Evolutionary conservation across 192 early-diverging fungal species (phyloP).

Genomic region (Umbelopsis isabellina): DNA sequence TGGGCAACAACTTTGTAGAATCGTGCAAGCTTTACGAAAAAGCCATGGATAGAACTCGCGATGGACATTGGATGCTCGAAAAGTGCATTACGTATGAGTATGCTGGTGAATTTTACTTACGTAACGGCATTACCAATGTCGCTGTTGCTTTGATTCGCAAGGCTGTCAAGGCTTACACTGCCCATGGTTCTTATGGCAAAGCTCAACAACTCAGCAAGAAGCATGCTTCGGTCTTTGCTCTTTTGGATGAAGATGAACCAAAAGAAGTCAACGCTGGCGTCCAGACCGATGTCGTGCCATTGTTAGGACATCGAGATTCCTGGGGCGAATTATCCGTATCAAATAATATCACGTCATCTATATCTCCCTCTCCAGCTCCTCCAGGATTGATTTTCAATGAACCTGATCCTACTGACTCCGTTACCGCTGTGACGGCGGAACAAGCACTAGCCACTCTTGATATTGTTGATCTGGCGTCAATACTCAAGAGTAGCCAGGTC

Average conservation of each 20-base stretch:
- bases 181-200: constrained; percentile 37
- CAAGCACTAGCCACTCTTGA: constrained; percentile 35
- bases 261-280: constrained; percentile 24
- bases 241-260: constrained; percentile 28
- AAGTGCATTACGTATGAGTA: constrained; percentile 36
- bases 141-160: constrained; percentile 31
- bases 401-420: constrained; percentile 21
- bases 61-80: constrained; percentile 35
- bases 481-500: constrained; percentile 40
- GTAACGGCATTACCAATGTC: constrained; percentile 28
- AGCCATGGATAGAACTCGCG: constrained; percentile 31
- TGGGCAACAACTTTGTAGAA: constrained; percentile 18
- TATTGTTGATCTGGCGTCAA: constrained; percentile 42
- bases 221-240: constrained; percentile 13
- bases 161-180: constrained; percentile 24
- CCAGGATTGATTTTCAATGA: constrained; percentile 19
- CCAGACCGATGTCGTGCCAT: constrained; percentile 37
- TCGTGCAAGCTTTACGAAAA: constrained; percentile 30
- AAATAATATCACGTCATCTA: constrained; percentile 11
- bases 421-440: constrained; percentile 31
- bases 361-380: background rate
- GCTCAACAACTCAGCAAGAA: constrained; percentile 27
- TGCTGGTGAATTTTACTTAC: constrained; percentile 33
- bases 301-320: constrained; percentile 24
- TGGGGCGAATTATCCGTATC: constrained; percentile 28